Conservation (phyloP, 1,139 yeast species). For the Komagataea norvegica region DNA sequence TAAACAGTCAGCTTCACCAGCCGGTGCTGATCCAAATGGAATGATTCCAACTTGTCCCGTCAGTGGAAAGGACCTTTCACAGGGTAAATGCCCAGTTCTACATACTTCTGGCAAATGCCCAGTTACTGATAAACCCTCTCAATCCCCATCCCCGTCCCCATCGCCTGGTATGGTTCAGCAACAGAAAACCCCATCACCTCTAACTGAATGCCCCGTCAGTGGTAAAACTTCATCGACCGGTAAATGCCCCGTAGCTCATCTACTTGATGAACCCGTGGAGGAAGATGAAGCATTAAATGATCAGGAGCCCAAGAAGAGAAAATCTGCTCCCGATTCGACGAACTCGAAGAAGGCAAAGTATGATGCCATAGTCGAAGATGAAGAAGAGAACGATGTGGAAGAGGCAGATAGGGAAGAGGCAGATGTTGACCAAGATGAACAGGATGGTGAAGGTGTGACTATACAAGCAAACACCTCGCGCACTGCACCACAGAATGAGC, state of each 20-base stretch:
- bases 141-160: constrained; percentile 7
- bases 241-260: constrained; percentile 26
- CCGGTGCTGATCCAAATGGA: constrained; percentile 1
- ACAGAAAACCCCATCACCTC: no score
- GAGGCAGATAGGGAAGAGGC: background rate
- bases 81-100: constrained; percentile 17
- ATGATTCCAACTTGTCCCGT: constrained; percentile 12
- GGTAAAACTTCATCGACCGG: constrained; percentile 15
- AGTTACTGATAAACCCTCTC: constrained; percentile 3
- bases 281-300: background rate
- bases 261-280: constrained; percentile 2
- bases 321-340: background rate
- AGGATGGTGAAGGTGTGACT: constrained; percentile 3
- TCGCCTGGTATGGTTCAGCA: no score
- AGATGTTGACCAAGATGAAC: background rate
- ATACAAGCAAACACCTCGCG: constrained; percentile 4
- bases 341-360: background rate
- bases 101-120: constrained; percentile 13
- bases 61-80: constrained; percentile 14
- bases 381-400: background rate
- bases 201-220: constrained; percentile 24
- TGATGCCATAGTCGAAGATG: constrained; percentile 1
- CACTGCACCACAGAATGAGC: constrained; percentile 12
- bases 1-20: background rate
- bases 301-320: constrained; percentile 2